Evolutionary conservation across 768 basidiomycete species (phyloP), one percentile per base, ranked within the genome.

Genomic region (Phanerochaete carnosa): DNA sequence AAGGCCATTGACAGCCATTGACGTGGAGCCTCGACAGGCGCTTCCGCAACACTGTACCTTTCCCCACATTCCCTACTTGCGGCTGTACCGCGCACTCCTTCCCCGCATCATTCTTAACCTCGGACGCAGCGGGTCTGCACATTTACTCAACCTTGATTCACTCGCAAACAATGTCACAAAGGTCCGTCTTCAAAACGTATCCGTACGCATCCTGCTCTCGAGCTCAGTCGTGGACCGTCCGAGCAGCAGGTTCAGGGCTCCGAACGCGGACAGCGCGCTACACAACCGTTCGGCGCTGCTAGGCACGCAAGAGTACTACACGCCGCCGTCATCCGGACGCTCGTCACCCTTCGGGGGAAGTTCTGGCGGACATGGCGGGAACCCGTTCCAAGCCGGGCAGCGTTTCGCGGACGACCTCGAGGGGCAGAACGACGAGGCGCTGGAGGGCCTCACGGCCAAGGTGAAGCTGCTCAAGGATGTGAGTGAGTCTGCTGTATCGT

Each of bases 401-500:
- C 87, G 89, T 29, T 89, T 82, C 66, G 90, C 88, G 7, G 95
- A 96, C 67, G 92, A 97, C 72, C 76, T 99, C 25, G 97, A 99
- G 73, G 84, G 92, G 32, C 96, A 98, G 77, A 98, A 98, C 68
- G 95, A 98, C 71, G 95, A 97, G 72, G 76, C 81, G 22, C 73
- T 90, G 23, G 85, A 88, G 62, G 87, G 86, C 2, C 71, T 90
- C 50, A 86, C 88, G 62, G 90, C 93, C 35, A 98, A 95, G 77
- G 95, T 99, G 55, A 94, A 92, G 76, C 66, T 97, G 65, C 76
- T 99, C 68, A 99, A 98, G 78, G 92, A 98, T 74, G 96, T 98
- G 76, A 79, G 93, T 87, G 60, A 69, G 71, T 76, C 62, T 30
- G 55, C 56, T 3, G 55, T 55, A n/a, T 16, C 37, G 9, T 49